Evolutionary conservation across 768 basidiomycete species (phyloP).

Genomic region (Jaapia argillacea): DNA sequence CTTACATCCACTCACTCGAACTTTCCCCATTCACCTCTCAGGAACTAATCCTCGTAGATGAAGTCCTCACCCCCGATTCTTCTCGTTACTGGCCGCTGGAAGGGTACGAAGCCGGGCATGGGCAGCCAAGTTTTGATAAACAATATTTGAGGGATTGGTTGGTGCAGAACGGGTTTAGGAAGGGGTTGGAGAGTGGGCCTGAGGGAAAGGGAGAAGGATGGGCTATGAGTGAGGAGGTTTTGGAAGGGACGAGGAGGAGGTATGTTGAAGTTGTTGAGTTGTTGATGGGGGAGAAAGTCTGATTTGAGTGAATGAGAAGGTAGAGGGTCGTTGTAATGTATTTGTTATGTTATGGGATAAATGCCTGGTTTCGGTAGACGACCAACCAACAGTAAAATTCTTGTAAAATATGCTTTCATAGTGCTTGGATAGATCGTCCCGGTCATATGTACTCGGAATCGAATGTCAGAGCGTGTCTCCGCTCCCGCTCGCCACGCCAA

Average conservation of each 20-base stretch:
- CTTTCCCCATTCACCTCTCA: conserved; percentile 13
- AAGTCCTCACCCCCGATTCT: conserved; percentile 95
- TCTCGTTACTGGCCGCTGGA: conserved; percentile 91
- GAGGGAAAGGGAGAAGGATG: conserved; percentile 67
- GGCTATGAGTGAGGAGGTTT: conserved; percentile 64
- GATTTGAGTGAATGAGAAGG: no score
- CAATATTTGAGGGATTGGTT: conserved; percentile 94
- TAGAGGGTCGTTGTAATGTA: no score
- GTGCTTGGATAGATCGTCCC: no score
- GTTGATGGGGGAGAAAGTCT: conserved; percentile 26
- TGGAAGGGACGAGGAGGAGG: conserved; percentile 64
- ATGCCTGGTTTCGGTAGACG: no score
- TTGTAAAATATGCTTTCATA: no score
- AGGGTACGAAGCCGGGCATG: conserved; percentile 59
- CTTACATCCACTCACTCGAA: no score
- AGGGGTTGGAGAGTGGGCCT: conserved; percentile 70
- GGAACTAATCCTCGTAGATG: conserved; percentile 84
- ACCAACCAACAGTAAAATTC: no score
- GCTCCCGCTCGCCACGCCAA: no score
- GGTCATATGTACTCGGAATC: no score
- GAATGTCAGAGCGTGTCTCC: no score
- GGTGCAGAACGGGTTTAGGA: conserved; percentile 57
- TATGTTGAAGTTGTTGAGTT: conserved; percentile 71
- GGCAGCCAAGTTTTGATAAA: conserved; percentile 93
- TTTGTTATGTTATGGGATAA: no score